Percentiles rank a stretch among this genome's conserved stretches.
Evolutionary conservation across 495 filamentous ascomycete species (phyloP).

Genomic region (Aspergillus asperescens): DNA sequence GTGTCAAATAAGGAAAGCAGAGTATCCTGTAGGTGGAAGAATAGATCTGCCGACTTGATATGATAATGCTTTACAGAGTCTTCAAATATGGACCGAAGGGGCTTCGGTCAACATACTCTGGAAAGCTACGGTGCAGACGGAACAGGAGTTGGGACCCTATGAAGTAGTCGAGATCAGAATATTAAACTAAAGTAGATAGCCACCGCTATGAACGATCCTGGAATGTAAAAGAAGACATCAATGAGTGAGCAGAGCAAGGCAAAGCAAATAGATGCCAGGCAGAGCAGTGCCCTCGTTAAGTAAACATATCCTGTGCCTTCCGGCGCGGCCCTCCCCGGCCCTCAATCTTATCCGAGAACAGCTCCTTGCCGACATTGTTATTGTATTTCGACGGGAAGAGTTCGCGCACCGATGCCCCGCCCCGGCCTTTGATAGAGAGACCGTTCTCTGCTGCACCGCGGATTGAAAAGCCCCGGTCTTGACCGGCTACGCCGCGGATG

Average conservation of each 20-base stretch:
- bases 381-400: slow-evolving; percentile 64
- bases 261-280: neutral
- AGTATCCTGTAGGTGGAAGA: no score
- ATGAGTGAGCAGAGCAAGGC: neutral
- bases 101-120: no score
- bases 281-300: no score
- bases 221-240: neutral
- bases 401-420: slow-evolving; percentile 54
- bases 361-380: slow-evolving; percentile 62
- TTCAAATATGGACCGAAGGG: no score
- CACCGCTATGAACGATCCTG: neutral
- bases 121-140: no score
- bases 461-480: slow-evolving; percentile 58
- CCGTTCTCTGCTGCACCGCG: slow-evolving; percentile 50
- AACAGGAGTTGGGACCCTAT: no score
- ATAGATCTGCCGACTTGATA: no score
- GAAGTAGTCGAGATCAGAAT: neutral
- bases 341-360: slow-evolving; percentile 55
- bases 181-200: neutral
- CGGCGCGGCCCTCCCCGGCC: slow-evolving; percentile 46
- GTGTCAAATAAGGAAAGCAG: no score
- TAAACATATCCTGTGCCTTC: slow-evolving; percentile 49
- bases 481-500: slow-evolving; percentile 57
- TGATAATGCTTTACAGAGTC: no score
- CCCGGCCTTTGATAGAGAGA: slow-evolving; percentile 42